Percentiles rank a stretch among this genome's conserved stretches.
Conservation (phyloP, 108 stramenopile species). For the Cyclostephanos tholiformis region DNA sequence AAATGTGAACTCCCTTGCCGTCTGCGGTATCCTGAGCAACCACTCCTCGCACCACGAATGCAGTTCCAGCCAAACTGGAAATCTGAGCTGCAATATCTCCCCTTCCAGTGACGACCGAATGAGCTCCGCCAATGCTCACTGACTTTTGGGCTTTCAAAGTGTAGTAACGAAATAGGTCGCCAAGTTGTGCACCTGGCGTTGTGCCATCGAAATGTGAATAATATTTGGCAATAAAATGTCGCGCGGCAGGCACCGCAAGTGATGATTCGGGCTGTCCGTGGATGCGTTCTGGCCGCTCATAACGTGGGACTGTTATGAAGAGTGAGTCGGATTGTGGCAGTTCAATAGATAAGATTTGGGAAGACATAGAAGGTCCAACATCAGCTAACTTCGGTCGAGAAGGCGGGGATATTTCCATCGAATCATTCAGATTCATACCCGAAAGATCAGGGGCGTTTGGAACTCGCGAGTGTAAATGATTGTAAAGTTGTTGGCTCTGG, state of each 20-base stretch:
- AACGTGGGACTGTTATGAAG: constrained; percentile 43
- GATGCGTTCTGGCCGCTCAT: constrained; percentile 42
- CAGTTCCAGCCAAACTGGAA: constrained; percentile 54
- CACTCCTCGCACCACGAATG: constrained; percentile 63
- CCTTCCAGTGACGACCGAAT: constrained; percentile 58
- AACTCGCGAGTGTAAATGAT: neutral
- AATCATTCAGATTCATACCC: constrained; percentile 17
- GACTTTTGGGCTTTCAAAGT: constrained; percentile 62
- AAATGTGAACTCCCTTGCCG: constrained; percentile 49
- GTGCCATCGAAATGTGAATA: constrained; percentile 48
- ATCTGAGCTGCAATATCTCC: constrained; percentile 60
- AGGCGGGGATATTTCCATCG: constrained; percentile 7
- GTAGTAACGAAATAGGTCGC: constrained; percentile 64
- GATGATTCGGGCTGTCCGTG: constrained; percentile 32
- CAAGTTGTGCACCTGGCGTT: constrained; percentile 27
- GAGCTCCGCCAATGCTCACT: constrained; percentile 76
- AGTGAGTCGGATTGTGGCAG: constrained; percentile 38
- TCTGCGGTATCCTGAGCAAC: constrained; percentile 61
- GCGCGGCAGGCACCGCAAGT: constrained; percentile 51
- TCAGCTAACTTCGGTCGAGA: constrained; percentile 6
- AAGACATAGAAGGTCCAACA: constrained; percentile 16
- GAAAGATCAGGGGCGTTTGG: constrained; percentile 14
- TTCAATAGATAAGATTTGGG: constrained; percentile 20
- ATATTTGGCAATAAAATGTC: constrained; percentile 61
- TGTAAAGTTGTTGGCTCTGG: constrained; percentile 1